Evolutionary conservation across 805 yeast genomes (phyloP).

Genomic region (Komagataella pastoris): DNA sequence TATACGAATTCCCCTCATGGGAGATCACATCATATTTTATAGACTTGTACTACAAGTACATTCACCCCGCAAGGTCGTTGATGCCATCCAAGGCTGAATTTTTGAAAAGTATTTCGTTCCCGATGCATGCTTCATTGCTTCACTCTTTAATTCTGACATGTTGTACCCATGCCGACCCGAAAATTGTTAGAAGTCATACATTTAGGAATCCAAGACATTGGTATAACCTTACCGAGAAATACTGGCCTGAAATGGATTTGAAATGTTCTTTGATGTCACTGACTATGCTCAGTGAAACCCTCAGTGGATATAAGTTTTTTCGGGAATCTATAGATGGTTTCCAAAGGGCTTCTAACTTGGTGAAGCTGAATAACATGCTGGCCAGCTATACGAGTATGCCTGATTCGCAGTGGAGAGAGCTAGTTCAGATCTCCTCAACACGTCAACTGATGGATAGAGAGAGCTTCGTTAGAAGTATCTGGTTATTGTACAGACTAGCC

Average conservation of each 20-base stretch:
- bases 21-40: conserved; percentile 17
- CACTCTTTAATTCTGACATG: conserved; percentile 23
- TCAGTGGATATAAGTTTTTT: conserved; percentile 16
- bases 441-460: conserved; percentile 18
- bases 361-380: conserved; percentile 4
- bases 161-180: conserved; percentile 17
- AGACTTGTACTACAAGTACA: conserved; percentile 26
- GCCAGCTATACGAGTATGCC: neutral
- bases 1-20: conserved; percentile 24
- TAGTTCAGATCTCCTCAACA: conserved; percentile 14
- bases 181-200: conserved; percentile 9
- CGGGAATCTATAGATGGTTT: conserved; percentile 15
- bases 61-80: conserved; percentile 22
- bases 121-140: conserved; percentile 16
- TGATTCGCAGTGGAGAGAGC: conserved; percentile 12
- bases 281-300: conserved; percentile 15
- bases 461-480: conserved; percentile 19
- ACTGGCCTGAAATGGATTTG: conserved; percentile 16
- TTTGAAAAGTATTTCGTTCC: conserved; percentile 15
- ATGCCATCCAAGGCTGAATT: conserved; percentile 21
- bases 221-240: conserved; percentile 19
- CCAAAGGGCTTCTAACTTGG: conserved; percentile 9
- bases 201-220: conserved; percentile 21
- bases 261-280: conserved; percentile 14
- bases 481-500: conserved; percentile 25